Evolutionary conservation across 1,139 yeast species (phyloP).

Genomic region (Taphrina communis): DNA sequence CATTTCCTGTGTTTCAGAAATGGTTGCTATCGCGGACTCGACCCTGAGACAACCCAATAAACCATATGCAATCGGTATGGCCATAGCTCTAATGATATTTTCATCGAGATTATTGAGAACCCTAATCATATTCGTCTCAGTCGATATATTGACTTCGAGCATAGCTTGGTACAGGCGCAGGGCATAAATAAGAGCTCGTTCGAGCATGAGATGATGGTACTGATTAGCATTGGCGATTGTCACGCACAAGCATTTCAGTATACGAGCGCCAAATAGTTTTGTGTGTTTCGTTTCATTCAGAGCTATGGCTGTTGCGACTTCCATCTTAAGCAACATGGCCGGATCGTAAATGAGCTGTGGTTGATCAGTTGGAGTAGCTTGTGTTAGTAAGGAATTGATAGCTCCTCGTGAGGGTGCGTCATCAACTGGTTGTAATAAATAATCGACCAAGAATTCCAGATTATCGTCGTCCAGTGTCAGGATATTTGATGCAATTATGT

Average conservation of each 20-base stretch:
- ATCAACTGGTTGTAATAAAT: conserved; percentile 15
- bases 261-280: conserved; percentile 9
- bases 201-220: conserved; percentile 30
- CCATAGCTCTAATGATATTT: conserved; percentile 37
- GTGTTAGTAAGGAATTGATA: background rate
- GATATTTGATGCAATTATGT: conserved; percentile 59
- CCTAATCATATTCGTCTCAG: background rate
- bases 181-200: conserved; percentile 31
- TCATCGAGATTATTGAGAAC: conserved; percentile 9
- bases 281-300: background rate
- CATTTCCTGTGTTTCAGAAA: conserved; percentile 19
- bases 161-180: conserved; percentile 26
- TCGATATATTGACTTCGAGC: background rate
- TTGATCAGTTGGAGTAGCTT: background rate
- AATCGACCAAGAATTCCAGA: conserved; percentile 14
- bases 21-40: conserved; percentile 19
- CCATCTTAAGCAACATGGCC: conserved; percentile 27
- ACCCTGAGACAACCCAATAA: conserved; percentile 38
- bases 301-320: conserved; percentile 33
- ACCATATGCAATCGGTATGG: conserved; percentile 41
- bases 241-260: conserved; percentile 11
- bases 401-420: conserved; percentile 14
- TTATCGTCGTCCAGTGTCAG: conserved; percentile 36
- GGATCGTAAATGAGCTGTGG: conserved; percentile 28
- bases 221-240: background rate